Evolutionary conservation across 257 asterid species (phyloP), one percentile per base, ranked within the genome.

Genomic region (Mitragyna speciosa): DNA sequence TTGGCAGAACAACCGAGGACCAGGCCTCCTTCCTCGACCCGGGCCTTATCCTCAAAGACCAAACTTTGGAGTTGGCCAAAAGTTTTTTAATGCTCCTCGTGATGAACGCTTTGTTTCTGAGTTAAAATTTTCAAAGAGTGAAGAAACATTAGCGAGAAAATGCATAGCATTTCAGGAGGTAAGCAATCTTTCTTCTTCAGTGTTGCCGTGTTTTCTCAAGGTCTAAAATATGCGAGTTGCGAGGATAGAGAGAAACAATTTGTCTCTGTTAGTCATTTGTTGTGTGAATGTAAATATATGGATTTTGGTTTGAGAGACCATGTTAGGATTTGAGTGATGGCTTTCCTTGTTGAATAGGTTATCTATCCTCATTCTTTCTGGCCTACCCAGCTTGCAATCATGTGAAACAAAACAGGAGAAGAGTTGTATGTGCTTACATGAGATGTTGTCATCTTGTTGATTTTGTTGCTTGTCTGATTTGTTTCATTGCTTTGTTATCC

Each of bases 91-190:
- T 71, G 89, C 77, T 30, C 96, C 83, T 64, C 97, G 96, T 65
- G 98, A 93, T 84, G 98, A 93, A 77, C 96, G 98, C 2, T 88
- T 93, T 84, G 98, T 93, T 77, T 93, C 98, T 66, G 98, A 93
- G 82, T 81, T 95, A 85, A 95, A 95, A 89, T 88, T 95, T 86
- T 85, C 91, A 45, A 95, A 95, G 86, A 93, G 96, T 79, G 99
- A 95, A 85, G 98, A 95, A 87, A 92, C 97, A 6, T 88, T 95
- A 83, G 97, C 98, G 24, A 91, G 99, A 83, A 93, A 95, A 87
- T 72, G 87, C 80, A 87, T 86, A 76, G 82, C 88, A 36, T 92
- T 93, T 86, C 99, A 95, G 89, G 97, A 92, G 97, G 99, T 95
- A 85, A 77, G 47, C 39, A 36, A 43, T 70, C 70, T 43, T 65